Evolutionary conservation across 1,284 basidiomycete species (phyloP).

Genomic region (Bondarzewia mesenterica): DNA sequence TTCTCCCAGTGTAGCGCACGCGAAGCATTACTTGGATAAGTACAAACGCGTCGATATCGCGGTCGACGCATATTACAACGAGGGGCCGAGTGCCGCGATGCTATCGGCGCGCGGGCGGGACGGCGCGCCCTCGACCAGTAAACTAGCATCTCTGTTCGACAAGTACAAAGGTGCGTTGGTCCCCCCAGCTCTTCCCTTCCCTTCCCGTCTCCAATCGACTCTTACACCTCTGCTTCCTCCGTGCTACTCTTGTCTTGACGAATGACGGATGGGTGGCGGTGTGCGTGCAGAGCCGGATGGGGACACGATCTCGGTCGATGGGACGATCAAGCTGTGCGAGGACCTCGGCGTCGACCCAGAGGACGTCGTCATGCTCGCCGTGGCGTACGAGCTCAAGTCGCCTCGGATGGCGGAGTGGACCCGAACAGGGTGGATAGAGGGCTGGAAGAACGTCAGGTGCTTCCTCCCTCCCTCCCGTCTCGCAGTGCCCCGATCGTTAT

Average conservation of each 20-base stretch:
- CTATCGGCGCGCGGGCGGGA: conserved; percentile 19
- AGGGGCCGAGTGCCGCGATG: conserved; percentile 23
- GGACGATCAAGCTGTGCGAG: conserved; percentile 66
- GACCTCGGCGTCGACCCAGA: conserved; percentile 65
- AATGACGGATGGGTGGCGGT: not conserved
- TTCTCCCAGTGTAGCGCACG: conserved; percentile 49
- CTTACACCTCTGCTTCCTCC: not conserved
- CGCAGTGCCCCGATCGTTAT: not conserved
- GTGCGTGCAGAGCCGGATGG: conserved; percentile 39
- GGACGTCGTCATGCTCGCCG: conserved; percentile 68
- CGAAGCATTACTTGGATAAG: conserved; percentile 65
- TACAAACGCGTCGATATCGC: conserved; percentile 68
- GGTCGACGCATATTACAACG: conserved; percentile 68
- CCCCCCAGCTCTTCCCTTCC: not conserved
- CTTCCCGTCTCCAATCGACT: not conserved
- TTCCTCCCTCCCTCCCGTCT: conserved; percentile 15
- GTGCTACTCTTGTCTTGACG: not conserved
- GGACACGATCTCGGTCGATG: conserved; percentile 61
- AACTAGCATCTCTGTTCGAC: conserved; percentile 63
- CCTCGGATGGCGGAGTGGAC: conserved; percentile 72
- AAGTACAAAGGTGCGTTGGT: conserved; percentile 73
- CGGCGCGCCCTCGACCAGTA: conserved; percentile 37
- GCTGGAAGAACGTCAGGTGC: conserved; percentile 68
- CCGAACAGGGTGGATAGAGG: conserved; percentile 70
- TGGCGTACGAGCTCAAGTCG: conserved; percentile 74